phyloP scores from a whole-genome alignment of 2,329 filamentous ascomycete species.

The Pestalotiopsis sp. region DNA sequence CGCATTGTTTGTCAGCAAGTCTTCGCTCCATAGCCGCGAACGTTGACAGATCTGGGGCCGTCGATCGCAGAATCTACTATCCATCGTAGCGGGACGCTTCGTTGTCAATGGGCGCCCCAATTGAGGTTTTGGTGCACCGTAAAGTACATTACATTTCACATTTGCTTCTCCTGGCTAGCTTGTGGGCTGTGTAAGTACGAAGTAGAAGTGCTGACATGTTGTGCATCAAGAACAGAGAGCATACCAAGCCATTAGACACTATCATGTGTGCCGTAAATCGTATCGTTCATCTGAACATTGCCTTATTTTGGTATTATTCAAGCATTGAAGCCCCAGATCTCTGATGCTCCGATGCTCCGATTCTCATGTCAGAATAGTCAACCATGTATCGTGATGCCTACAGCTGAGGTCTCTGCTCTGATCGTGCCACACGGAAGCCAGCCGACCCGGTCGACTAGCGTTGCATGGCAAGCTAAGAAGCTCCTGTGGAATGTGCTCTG shows the following conservation, averaged over 20 bases:
- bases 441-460: not conserved
- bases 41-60: not conserved
- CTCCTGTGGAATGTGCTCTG: not conserved
- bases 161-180: not conserved
- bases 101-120: not conserved
- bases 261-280: not conserved
- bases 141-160: not conserved
- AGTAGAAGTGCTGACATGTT: not conserved
- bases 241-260: not conserved
- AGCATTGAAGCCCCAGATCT: not conserved
- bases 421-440: conserved; percentile 8
- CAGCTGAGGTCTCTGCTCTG: too few relatives aligned
- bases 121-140: not conserved
- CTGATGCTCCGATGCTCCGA: not conserved
- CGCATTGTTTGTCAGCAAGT: not conserved
- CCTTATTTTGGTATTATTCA: not conserved
- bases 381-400: not conserved
- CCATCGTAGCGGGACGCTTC: not conserved
- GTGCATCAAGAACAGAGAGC: not conserved
- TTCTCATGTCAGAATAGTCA: not conserved
- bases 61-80: not conserved
- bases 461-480: not conserved
- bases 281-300: not conserved
- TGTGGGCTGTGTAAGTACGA: not conserved
- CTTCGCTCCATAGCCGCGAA: not conserved